Evolutionary conservation across 768 basidiomycete genomes (phyloP).

Genomic region (Hericium coralloides): DNA sequence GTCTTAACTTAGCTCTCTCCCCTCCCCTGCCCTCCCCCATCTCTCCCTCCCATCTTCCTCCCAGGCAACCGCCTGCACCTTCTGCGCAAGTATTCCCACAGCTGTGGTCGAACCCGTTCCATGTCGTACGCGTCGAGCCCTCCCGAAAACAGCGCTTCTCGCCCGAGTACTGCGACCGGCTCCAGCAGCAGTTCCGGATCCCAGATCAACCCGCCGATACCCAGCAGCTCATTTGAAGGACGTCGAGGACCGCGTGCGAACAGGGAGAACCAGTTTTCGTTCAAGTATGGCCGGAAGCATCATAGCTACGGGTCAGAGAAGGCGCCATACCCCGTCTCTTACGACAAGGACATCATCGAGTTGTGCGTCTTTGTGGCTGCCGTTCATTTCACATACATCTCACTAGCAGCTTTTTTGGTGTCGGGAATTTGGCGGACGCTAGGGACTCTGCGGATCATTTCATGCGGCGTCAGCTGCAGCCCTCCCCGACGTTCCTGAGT

Average conservation of each 20-base stretch:
- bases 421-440: neutral
- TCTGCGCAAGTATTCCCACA: too few relatives aligned
- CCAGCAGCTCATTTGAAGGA: slow-evolving; percentile 1
- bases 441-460: slow-evolving; percentile 18
- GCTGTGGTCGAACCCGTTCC: neutral
- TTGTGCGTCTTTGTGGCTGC: slow-evolving; percentile 36
- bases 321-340: slow-evolving; percentile 72
- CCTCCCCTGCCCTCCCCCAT: neutral
- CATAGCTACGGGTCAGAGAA: slow-evolving; percentile 67
- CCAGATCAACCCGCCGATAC: neutral
- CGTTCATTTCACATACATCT: neutral
- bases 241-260: slow-evolving; percentile 15
- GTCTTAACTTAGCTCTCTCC: neutral
- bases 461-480: slow-evolving; percentile 9
- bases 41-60: neutral
- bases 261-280: slow-evolving; percentile 51
- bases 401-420: neutral
- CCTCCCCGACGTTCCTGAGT: slow-evolving; percentile 10
- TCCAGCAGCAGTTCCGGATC: neutral
- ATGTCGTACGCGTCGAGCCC: neutral
- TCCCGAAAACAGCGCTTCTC: neutral
- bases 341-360: slow-evolving; percentile 58
- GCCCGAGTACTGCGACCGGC: neutral
- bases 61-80: too few relatives aligned
- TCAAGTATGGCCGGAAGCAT: slow-evolving; percentile 53